These are phyloP conservation scores for Colletotrichum euphorbiae DNA, from an alignment of 2,329 filamentous ascomycete species.

Conservation along the genomic window DNA sequence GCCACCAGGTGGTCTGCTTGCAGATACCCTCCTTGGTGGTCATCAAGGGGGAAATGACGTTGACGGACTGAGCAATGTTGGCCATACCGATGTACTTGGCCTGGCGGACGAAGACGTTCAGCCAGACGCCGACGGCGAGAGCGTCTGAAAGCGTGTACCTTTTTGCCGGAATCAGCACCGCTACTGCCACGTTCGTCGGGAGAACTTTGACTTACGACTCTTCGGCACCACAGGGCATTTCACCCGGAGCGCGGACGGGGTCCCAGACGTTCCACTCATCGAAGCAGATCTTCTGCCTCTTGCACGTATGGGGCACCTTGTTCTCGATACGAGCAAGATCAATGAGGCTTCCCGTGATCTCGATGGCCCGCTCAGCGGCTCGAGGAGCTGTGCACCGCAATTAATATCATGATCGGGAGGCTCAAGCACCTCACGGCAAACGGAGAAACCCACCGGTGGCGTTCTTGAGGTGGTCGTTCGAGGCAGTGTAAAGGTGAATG, in stretches of 20 bases:
- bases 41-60: conserved; percentile 83
- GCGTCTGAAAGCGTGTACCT: conserved; percentile 79
- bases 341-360: conserved; percentile 75
- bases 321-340: conserved; percentile 81
- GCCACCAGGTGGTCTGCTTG: conserved; percentile 82
- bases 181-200: neutral
- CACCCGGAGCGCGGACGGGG: conserved; percentile 75
- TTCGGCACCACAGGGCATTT: conserved; percentile 71
- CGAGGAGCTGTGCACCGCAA: conserved; percentile 62
- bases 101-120: conserved; percentile 82
- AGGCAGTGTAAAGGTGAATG: conserved; percentile 82
- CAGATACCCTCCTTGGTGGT: conserved; percentile 72
- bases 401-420: conserved; percentile 1
- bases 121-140: conserved; percentile 78
- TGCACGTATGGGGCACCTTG: conserved; percentile 67
- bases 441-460: conserved; percentile 53
- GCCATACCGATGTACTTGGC: conserved; percentile 79
- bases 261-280: conserved; percentile 92
- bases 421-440: too few relatives aligned
- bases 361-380: conserved; percentile 78
- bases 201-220: conserved; percentile 56
- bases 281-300: conserved; percentile 79
- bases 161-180: neutral
- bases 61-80: conserved; percentile 81
- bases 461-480: conserved; percentile 60